Conservation (phyloP, 768 basidiomycete species). For the Pleurotus ostreatus region DNA sequence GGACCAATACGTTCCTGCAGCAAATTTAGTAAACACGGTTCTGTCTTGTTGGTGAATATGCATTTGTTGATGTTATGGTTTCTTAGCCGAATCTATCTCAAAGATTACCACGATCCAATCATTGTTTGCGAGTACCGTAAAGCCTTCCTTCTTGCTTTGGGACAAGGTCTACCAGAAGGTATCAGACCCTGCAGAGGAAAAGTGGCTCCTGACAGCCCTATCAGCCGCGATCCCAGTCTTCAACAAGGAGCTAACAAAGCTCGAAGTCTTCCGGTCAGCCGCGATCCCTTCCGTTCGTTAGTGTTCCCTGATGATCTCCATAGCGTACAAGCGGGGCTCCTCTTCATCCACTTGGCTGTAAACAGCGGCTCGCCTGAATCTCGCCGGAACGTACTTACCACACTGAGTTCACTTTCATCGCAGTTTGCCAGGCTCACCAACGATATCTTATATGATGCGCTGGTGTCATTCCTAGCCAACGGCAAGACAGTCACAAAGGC, state of each 20-base stretch:
- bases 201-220: slow-evolving; percentile 71
- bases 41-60: slow-evolving; percentile 11
- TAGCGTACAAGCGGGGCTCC: slow-evolving; percentile 61
- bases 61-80: slow-evolving; percentile 5
- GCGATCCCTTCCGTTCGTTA: background rate
- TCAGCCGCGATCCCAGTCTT: slow-evolving; percentile 47
- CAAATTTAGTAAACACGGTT: slow-evolving; percentile 14
- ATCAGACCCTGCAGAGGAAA: slow-evolving; percentile 54
- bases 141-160: slow-evolving; percentile 84
- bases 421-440: slow-evolving; percentile 46
- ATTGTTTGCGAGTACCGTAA: slow-evolving; percentile 46
- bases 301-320: background rate
- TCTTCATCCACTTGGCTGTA: slow-evolving; percentile 66
- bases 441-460: slow-evolving; percentile 54
- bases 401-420: slow-evolving; percentile 35
- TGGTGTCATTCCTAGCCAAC: slow-evolving; percentile 43
- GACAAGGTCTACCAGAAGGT: slow-evolving; percentile 84
- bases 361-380: slow-evolving; percentile 52
- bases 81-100: slow-evolving; percentile 40
- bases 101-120: slow-evolving; percentile 44
- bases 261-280: slow-evolving; percentile 52
- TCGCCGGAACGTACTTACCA: slow-evolving; percentile 41
- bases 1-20: slow-evolving; percentile 51
- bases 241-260: slow-evolving; percentile 46
- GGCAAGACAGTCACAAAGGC: slow-evolving; percentile 20